These are phyloP conservation scores for Oryza brachyantha DNA, from an alignment of 176 grass and related monocot species.

Conservation along the genomic window DNA sequence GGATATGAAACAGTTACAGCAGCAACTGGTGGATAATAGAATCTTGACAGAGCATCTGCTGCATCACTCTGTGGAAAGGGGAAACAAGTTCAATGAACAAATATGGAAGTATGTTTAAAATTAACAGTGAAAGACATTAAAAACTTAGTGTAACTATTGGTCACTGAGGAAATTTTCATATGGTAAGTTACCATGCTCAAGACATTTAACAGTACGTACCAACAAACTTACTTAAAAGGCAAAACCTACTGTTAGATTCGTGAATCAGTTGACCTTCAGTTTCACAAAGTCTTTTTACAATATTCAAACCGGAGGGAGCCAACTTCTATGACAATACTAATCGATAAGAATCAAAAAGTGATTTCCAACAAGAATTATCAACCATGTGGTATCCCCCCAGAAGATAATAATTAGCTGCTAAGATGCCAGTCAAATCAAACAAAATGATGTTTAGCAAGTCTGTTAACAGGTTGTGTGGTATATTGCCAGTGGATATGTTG, in stretches of 20 bases:
- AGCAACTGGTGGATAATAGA: slow-evolving; percentile 95
- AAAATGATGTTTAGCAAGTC: background rate
- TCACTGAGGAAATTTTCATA: background rate
- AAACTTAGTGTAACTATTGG: background rate
- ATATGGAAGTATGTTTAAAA: background rate
- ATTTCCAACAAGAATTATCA: background rate
- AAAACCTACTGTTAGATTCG: background rate
- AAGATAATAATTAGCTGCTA: background rate
- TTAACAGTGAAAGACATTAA: slow-evolving; percentile 8
- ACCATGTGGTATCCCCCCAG: background rate
- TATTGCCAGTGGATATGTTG: background rate
- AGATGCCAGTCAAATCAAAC: slow-evolving; percentile 2
- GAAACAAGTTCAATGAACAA: slow-evolving; percentile 23
- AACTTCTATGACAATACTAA: background rate
- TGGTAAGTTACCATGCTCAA: background rate
- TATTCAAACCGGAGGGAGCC: too few species aligned
- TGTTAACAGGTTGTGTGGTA: background rate
- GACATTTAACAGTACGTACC: background rate
- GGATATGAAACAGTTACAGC: slow-evolving; percentile 92
- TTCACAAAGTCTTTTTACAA: background rate
- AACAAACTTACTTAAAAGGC: background rate
- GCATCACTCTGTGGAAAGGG: slow-evolving; percentile 52
- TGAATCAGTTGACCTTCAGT: background rate
- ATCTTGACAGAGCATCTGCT: slow-evolving; percentile 77
- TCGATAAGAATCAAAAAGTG: background rate